Base-by-base conservation (phyloP, 2,329 filamentous ascomycete species). In the Colletotrichum sansevieriae region DNA sequence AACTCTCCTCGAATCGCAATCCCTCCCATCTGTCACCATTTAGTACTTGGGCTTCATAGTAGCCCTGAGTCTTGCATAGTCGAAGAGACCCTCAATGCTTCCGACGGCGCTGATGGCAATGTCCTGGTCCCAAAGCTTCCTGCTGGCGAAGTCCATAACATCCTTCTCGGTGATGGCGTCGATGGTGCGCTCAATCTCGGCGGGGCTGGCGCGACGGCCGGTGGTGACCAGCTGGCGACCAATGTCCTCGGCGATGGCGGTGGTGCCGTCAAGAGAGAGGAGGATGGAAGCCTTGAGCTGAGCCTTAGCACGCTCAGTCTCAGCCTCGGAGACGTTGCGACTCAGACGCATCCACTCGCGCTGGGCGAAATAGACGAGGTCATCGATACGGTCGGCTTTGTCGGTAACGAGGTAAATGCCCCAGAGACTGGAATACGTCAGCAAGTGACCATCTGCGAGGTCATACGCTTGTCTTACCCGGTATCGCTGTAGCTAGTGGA, bases 401-500 rank as follows among this genome's bases (percentile, higher is more conserved):
- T 98, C 95, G 77, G 93, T 94, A 76, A 97, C 93, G 71, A 99
- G 89, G 88, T 99, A 99, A 87, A 98, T 98, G 85, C 96, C 96
- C 96, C 96, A 99, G 75, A 99, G 93, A 88, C 96, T 97, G 55
- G 5, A 29, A 52, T 52, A 22, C 9, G 55, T 82, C 77, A 82
- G 79, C 72, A 66, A 18, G 9, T 29, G 7, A 7, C 8, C 29
- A 8, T 29, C 29, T 29, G 8, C 29, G 29, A 29, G 29, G 29
- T 29, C 29, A 7, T 8, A 29, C 29, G 8, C 29, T 29, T 29
- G 8, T 29, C 91, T 83, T 89, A 97, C 94, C 95, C 96, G 81
- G 96, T 99, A 83, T 99, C 96, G 79, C 95, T 98, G 86, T 99
- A 99, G 88, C 94, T 97, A 74, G 96, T 99, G 74, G 95, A 98